Conservation (phyloP, 129 eudicot species). For the Pulicaria dysenterica region DNA sequence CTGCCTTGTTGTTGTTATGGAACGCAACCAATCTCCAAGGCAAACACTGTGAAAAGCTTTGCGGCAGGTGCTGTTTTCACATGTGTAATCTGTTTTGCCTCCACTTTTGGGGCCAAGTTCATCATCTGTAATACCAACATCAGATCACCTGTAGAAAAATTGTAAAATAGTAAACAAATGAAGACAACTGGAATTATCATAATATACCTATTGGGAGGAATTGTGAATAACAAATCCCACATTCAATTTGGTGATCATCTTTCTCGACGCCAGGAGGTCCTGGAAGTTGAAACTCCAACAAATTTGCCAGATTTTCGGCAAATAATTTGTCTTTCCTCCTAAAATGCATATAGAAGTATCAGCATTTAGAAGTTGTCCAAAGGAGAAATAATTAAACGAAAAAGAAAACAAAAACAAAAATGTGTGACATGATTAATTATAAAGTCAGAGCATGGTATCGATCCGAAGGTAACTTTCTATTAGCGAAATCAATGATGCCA, state of each 20-base stretch:
- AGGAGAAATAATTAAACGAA: neutral
- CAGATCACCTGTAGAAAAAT: constrained; percentile 13
- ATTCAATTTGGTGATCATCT: constrained; percentile 60
- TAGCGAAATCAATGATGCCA: neutral
- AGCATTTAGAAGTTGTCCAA: neutral
- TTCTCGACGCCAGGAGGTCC: constrained; percentile 48
- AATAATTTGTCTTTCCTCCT: constrained; percentile 59
- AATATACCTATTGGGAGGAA: constrained; percentile 67
- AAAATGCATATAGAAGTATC: neutral
- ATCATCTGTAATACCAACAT: constrained; percentile 52
- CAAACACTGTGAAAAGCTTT: constrained; percentile 75
- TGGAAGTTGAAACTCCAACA: constrained; percentile 60
- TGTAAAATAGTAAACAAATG: constrained; percentile 6
- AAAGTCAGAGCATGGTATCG: neutral
- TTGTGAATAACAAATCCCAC: constrained; percentile 83
- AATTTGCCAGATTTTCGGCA: constrained; percentile 58
- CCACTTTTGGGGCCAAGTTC: constrained; percentile 83
- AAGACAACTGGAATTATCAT: neutral
- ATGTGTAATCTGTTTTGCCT: constrained; percentile 62
- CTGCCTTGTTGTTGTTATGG: constrained; percentile 80
- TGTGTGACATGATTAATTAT: neutral
- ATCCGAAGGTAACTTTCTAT: constrained; percentile 8
- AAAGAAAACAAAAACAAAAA: neutral
- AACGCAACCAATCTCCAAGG: constrained; percentile 78
- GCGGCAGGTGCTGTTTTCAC: constrained; percentile 69